A percentile compares a stretch with the other conserved stretches of the same genome.
Evolutionary conservation across 1,139 yeast genomes (phyloP).

Genomic region (Blastobotrys ciferrii): DNA sequence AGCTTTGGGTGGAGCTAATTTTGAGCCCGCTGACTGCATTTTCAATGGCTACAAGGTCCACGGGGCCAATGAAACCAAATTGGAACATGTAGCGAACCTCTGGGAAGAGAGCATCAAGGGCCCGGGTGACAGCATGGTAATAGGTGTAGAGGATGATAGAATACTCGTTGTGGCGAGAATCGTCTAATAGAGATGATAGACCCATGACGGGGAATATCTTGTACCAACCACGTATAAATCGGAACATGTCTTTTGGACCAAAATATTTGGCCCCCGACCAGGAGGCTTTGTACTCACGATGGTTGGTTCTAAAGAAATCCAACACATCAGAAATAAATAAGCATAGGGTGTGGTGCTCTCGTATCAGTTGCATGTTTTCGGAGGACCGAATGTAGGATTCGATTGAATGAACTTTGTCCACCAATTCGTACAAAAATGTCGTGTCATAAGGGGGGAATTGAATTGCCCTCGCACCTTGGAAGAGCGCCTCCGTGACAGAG

Average conservation of each 20-base stretch:
- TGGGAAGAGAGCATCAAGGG: slow-evolving; percentile 40
- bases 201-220: slow-evolving; percentile 32
- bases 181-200: slow-evolving; percentile 16
- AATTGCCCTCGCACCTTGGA: slow-evolving; percentile 36
- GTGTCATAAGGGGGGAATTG: slow-evolving; percentile 40
- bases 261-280: slow-evolving; percentile 24
- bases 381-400: slow-evolving; percentile 19
- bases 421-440: slow-evolving; percentile 36
- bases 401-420: slow-evolving; percentile 26
- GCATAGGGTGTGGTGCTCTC: slow-evolving; percentile 25
- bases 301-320: slow-evolving; percentile 22
- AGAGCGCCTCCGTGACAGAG: slow-evolving; percentile 33
- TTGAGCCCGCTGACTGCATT: slow-evolving; percentile 18
- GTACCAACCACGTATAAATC: slow-evolving; percentile 32
- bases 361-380: slow-evolving; percentile 15
- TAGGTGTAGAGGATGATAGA: slow-evolving; percentile 33
- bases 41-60: slow-evolving; percentile 33
- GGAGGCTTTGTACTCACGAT: slow-evolving; percentile 14
- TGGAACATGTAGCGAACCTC: slow-evolving; percentile 41
- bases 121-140: slow-evolving; percentile 37
- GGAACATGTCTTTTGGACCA: slow-evolving; percentile 28
- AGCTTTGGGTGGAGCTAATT: slow-evolving; percentile 15
- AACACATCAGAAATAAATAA: slow-evolving; percentile 23
- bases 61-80: slow-evolving; percentile 40
- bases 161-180: slow-evolving; percentile 14